Conservation (phyloP, 106 monocot species). For the Phalaenopsis aphrodite region DNA sequence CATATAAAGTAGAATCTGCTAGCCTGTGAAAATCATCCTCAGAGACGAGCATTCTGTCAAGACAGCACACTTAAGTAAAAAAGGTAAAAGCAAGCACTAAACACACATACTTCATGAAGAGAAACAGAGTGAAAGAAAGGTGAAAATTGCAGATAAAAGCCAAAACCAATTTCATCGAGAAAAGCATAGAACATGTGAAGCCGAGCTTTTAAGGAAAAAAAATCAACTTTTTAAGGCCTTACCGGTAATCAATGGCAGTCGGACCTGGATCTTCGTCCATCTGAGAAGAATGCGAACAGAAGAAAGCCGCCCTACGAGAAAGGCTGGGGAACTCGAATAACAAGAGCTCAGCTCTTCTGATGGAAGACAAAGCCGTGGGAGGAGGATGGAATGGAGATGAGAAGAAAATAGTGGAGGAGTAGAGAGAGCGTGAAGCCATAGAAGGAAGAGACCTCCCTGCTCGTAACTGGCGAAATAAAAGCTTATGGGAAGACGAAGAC, state of each 20-base stretch:
- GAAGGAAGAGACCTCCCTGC: not conserved
- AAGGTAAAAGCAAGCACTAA: not conserved
- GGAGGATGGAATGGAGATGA: not conserved
- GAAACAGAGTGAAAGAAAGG: not conserved
- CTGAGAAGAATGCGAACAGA: conserved; percentile 6
- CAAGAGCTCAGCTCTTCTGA: not conserved
- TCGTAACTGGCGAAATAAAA: not conserved
- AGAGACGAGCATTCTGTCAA: conserved; percentile 36
- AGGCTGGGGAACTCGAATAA: not conserved
- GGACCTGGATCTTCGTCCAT: not conserved
- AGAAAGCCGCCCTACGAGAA: not conserved
- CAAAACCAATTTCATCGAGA: not conserved
- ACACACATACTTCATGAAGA: no score
- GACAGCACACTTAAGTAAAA: not conserved
- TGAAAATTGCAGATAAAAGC: not conserved
- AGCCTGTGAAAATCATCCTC: conserved; percentile 69
- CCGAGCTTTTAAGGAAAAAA: not conserved
- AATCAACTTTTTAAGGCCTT: not conserved
- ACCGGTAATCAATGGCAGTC: not conserved
- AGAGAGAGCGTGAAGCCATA: not conserved
- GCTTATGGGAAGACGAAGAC: not conserved
- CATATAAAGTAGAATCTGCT: conserved; percentile 67
- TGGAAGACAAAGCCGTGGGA: not conserved
- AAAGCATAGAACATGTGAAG: not conserved
- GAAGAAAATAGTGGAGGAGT: not conserved